Percentiles rank a stretch among this genome's conserved stretches.
phyloP scores from a whole-genome alignment of 495 filamentous ascomycete genomes.

The Sabuloglossum arenarium region DNA sequence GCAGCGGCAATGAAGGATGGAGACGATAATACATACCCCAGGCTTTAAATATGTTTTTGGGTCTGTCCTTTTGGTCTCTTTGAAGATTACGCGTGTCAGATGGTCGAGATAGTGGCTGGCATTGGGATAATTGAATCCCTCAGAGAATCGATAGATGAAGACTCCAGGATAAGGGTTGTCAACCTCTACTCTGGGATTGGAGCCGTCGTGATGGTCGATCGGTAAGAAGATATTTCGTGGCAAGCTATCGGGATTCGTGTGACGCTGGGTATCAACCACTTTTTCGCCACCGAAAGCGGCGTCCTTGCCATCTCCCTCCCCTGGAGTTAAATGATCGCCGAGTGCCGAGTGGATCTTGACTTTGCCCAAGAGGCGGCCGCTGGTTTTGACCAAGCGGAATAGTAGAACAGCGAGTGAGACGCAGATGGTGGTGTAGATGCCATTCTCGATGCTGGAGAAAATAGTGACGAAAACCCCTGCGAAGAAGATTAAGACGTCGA shows the following conservation, averaged over 20 bases:
- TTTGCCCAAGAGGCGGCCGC: conserved; percentile 69
- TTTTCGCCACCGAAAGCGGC: not conserved
- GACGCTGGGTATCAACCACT: not conserved
- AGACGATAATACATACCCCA: conserved; percentile 24
- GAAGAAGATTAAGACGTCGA: conserved; percentile 89
- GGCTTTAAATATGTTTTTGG: conserved; percentile 33
- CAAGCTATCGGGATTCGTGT: conserved; percentile 13
- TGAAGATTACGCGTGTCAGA: conserved; percentile 53
- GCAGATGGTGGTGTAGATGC: conserved; percentile 72
- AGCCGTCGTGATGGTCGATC: conserved; percentile 68
- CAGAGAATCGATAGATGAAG: conserved; percentile 94
- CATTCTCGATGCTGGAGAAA: conserved; percentile 74
- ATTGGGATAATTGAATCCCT: conserved; percentile 94
- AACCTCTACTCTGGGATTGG: conserved; percentile 67
- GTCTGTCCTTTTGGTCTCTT: conserved; percentile 61
- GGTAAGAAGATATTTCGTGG: conserved; percentile 71
- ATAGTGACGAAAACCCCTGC: conserved; percentile 84
- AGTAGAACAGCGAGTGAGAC: conserved; percentile 61
- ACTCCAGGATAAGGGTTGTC: conserved; percentile 74
- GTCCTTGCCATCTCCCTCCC: conserved; percentile 10
- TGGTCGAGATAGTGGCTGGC: conserved; percentile 78
- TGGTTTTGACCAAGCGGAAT: conserved; percentile 66
- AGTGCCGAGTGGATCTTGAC: conserved; percentile 79
- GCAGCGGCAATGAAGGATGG: not conserved
- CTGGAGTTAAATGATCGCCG: conserved; percentile 66